Evolutionary conservation across 2,329 filamentous ascomycete species (phyloP).

Genomic region (Ophiocordyceps sinensis): DNA sequence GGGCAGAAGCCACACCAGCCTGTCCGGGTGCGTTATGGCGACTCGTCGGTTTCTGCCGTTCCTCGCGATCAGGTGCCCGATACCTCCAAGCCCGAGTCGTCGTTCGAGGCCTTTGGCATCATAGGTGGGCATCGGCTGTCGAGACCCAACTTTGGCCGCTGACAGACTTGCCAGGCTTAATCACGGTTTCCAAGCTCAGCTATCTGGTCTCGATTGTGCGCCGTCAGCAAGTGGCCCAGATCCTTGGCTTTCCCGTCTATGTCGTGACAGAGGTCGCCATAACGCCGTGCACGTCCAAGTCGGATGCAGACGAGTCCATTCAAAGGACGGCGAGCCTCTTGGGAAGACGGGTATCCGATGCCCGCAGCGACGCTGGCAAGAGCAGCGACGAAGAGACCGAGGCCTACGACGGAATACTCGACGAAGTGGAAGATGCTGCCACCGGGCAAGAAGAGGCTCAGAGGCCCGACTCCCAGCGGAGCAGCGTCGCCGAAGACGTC

Average conservation of each 20-base stretch:
- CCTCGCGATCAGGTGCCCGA: slow-evolving; percentile 32
- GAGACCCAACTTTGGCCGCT: not conserved
- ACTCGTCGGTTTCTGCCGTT: slow-evolving; percentile 30
- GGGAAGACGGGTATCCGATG: slow-evolving; percentile 21
- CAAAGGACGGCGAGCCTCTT: slow-evolving; percentile 37
- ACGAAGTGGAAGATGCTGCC: slow-evolving; percentile 29
- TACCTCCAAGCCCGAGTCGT: slow-evolving; percentile 26
- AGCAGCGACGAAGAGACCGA: slow-evolving; percentile 33
- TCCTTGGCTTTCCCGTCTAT: slow-evolving; percentile 71
- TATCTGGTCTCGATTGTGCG: slow-evolving; percentile 80
- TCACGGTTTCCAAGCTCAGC: slow-evolving; percentile 66
- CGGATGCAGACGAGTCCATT: slow-evolving; percentile 61
- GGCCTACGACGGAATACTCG: slow-evolving; percentile 16
- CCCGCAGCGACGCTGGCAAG: slow-evolving; percentile 26
- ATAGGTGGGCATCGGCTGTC: slow-evolving; percentile 27
- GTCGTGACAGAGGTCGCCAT: slow-evolving; percentile 78
- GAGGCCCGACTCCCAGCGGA: slow-evolving; percentile 22
- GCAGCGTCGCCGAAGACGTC: slow-evolving; percentile 75
- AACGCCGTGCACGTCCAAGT: slow-evolving; percentile 69
- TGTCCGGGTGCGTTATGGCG: slow-evolving; percentile 57
- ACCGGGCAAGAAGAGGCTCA: slow-evolving; percentile 16
- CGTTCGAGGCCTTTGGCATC: slow-evolving; percentile 46
- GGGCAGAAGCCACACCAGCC: slow-evolving; percentile 40
- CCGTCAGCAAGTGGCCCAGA: slow-evolving; percentile 76
- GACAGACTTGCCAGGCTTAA: slow-evolving; percentile 44